Base-by-base conservation (phyloP, 345 rosid species). In the Eucalyptus caleyi region DNA sequence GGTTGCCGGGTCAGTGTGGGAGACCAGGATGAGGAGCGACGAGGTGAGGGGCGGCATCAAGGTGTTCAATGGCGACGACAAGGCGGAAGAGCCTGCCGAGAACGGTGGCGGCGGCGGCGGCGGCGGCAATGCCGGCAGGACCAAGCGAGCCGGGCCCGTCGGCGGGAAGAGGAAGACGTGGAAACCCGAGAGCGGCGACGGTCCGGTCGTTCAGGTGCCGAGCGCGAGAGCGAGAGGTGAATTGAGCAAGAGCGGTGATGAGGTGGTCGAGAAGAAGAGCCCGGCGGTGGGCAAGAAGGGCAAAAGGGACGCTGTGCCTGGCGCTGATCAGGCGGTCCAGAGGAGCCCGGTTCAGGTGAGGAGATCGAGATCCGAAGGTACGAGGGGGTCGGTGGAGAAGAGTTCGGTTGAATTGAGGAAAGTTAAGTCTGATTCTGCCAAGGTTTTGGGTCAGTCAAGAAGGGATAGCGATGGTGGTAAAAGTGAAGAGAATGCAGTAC, bases 1-100 rank as follows among this genome's bases (percentile, higher is more conserved):
- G 54, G 95, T 89, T 53, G 95, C 95, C 83, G 98, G 96, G 50
- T 96, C 98, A 82, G 99, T 95, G 85, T 95, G 98, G 98, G 98
- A 96, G 92, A 93, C 90, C 89, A 95, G 97, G 92, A 97, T 96
- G 98, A 97, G 94, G 94, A 92, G 32, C 42, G 96, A 95, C 88
- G 94, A 91, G 86, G 93, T 93, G 51, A 90, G 90, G 91, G 95
- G 95, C 86, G 97, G 96, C 23, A 88, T 96, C 37, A 95, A 93
- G 89, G 94, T 94, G 77, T 92, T 94, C 89, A 93, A 92, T 92
- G 95, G 93, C 34, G 97, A 92, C 34, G 91, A 88, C 9, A 54
- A 8, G 45, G 40, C 51, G 26, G 19, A 47, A 3, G 40, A 54
- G 50, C 87, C 77, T 24, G 18, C 32, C 15, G 59, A 86, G 54